Base-by-base conservation (phyloP, 1,284 basidiomycete species). In the Microbotryum saponariae region DNA sequence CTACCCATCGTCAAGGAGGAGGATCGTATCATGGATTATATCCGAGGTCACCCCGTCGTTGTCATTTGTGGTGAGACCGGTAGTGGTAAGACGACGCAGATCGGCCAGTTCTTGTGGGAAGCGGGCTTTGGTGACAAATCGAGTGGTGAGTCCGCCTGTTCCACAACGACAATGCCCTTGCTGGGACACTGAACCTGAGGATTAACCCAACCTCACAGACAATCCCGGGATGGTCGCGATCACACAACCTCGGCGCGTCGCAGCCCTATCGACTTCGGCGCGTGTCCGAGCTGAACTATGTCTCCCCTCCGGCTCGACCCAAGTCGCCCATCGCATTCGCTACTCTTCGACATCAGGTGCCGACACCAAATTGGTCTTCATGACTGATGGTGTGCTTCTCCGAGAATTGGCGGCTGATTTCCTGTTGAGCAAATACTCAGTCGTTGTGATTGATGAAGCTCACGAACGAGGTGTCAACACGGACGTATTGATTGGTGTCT, bases 391-490 rank as follows among this genome's bases (percentile, higher is more conserved):
- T 79, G 91, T 98, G 18, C 78, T 99, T 27, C 79, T 98, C 14
- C 86, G 96, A 61, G 96, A 99, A 76, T 80, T 98, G 25, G 87
- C 91, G 0, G 84, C 83, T 18, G 94, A 99, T 74, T 94, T 98
- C 73, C 76, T 97, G 37, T 80, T 98, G 20, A 83, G 79, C 57
- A 89, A 87, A 74, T 99, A 99, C 76, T 92, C 89, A 27, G 88
- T 96, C 42, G 84, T 99, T 67, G 87, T 98, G 62, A 88, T 97
- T 59, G 96, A 99, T 71, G 96, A 99, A 77, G 96, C 96, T 0
- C 96, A 98, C 77, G 96, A 99, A 76, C 80, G 96, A 63, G 96
- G 91, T 69, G 89, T 98, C 78, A 98, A 98, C 74, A 98, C 96
- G 6, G 96, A 99, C 75, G 91, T 99, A 52, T 80, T 98, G 52